phyloP scores from a whole-genome alignment of 805 yeast genomes.

The Zygosaccharomyces gambellarensis region DNA sequence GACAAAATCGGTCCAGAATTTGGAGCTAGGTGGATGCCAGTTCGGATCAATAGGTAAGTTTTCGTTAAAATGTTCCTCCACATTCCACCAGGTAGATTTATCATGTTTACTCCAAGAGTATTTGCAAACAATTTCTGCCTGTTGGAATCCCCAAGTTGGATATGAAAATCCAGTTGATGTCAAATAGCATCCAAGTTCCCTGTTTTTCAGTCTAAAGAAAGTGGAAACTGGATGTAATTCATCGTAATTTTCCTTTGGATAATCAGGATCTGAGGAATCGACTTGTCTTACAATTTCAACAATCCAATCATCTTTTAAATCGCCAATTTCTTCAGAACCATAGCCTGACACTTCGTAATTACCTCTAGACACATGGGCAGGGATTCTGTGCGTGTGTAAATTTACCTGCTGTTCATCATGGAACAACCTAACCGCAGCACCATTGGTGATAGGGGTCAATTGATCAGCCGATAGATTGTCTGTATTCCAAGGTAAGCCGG shows the following conservation, averaged over 20 bases:
- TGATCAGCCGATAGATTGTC: constrained; percentile 17
- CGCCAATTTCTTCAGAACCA: constrained; percentile 62
- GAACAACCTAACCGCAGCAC: constrained; percentile 55
- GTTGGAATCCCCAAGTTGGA: constrained; percentile 98
- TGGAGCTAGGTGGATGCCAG: constrained; percentile 58
- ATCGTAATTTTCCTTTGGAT: constrained; percentile 42
- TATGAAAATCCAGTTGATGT: constrained; percentile 75
- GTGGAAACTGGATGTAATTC: constrained; percentile 77
- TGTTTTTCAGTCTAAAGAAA: constrained; percentile 69
- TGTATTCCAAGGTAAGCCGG: constrained; percentile 34
- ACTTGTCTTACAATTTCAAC: constrained; percentile 62
- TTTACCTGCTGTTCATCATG: constrained; percentile 62
- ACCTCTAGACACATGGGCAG: constrained; percentile 54
- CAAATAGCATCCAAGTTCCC: constrained; percentile 70
- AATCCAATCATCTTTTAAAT: constrained; percentile 71
- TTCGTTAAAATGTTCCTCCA: constrained; percentile 63
- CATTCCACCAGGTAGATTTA: constrained; percentile 85
- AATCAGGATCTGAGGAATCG: constrained; percentile 34
- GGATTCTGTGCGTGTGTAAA: constrained; percentile 65
- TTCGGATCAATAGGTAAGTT: constrained; percentile 50
- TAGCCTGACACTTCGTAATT: constrained; percentile 68
- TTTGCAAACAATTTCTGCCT: constrained; percentile 90
- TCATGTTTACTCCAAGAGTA: constrained; percentile 62
- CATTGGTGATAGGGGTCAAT: constrained; percentile 43
- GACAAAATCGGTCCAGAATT: constrained; percentile 70